Evolutionary conservation across 495 filamentous ascomycete species (phyloP).

Genomic region (Rostrohypoxylon terebratum): DNA sequence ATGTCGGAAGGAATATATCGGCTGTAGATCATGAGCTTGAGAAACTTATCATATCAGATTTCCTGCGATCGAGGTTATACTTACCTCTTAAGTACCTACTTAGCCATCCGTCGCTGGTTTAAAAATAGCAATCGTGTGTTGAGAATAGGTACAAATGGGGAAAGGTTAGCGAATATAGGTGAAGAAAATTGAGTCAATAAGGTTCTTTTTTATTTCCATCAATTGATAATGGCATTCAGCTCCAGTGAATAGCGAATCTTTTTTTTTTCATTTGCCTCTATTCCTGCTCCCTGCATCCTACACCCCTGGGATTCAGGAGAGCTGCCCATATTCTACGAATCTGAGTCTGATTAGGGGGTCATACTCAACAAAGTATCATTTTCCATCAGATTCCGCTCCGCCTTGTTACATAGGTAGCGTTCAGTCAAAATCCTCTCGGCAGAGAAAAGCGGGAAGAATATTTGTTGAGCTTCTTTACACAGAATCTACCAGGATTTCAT

Average conservation of each 20-base stretch:
- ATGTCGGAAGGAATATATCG: conserved; percentile 2
- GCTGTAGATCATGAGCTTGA: conserved; percentile 9
- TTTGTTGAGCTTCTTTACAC: background rate
- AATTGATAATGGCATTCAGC: background rate
- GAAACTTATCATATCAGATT: conserved; percentile 11
- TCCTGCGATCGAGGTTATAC: background rate
- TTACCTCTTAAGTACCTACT: background rate
- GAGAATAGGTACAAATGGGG: background rate
- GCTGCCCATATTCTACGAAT: background rate
- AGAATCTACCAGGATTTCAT: background rate
- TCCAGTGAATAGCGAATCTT: background rate
- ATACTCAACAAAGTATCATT: background rate
- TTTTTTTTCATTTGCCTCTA: background rate
- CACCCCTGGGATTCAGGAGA: background rate
- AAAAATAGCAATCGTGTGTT: background rate
- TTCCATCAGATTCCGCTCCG: background rate
- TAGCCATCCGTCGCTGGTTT: background rate
- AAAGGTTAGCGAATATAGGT: background rate
- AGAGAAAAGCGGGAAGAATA: background rate
- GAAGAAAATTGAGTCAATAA: background rate
- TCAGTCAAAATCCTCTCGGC: background rate
- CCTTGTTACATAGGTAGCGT: background rate
- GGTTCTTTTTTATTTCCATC: background rate
- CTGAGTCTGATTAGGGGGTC: background rate
- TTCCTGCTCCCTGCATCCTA: background rate